Base-by-base conservation (phyloP, 1,284 basidiomycete species). In the Xerocomus minutiporus region DNA sequence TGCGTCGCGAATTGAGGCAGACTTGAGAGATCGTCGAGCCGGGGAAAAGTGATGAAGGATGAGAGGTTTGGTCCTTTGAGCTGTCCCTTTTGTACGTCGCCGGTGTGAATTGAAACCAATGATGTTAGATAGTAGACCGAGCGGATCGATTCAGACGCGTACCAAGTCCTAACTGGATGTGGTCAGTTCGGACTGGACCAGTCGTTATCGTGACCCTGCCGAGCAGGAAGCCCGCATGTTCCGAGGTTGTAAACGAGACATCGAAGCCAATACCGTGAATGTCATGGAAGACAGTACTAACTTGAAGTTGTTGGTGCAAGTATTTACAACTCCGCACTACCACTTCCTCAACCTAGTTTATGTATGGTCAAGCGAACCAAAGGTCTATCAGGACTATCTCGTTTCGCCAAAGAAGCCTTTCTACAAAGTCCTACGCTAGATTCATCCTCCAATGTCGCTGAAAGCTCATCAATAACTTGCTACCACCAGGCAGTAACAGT, bases 331-430 rank as follows among this genome's bases (percentile, higher is more conserved):
- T 60, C 54, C 60, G 59, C 59, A 25, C 11, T 29, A 8, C 26
- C 8, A 29, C 6, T 9, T n/a, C 25, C 3, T 12, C 13, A 12
- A 32, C 20, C 20, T 20, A 20, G 20, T 20, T n/a, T 11, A 39
- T 48, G 29, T 28, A 68, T 68, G 66, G 68, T 64, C 50, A 71
- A 73, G 59, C 60, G 71, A 54, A 77, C 74, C 54, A 71, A 74
- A 43, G 73, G 73, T 60, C 67, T 84, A 20, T 66, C 72, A 46
- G 79, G 81, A 12, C 67, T 84, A 4, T 76, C 81, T 46, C 72
- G 66, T 53, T 82, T 82, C 58, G 71, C 78, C 26, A 64, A 73
- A 53, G 71, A 75, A 35, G 73, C 72, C 13, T 75, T 78, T 54
- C 67, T 69, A 49, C 57, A 59, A 34, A 44, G 43, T 17, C n/a